phyloP scores from a whole-genome alignment of 2,329 filamentous ascomycete species.

The Aureobasidium sp. region DNA sequence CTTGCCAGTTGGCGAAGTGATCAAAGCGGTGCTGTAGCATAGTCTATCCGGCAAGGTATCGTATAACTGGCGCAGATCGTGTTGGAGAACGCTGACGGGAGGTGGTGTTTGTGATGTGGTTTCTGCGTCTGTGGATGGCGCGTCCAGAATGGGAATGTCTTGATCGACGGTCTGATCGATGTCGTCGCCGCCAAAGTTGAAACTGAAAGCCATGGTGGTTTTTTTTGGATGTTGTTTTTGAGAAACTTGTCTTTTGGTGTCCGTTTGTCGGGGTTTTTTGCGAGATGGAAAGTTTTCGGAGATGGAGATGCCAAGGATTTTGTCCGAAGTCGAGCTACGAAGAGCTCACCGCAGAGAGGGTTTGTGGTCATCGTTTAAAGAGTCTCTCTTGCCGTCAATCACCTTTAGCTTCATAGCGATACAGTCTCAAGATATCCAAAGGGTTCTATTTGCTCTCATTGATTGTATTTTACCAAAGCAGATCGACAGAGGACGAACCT shows the following conservation, averaged over 20 bases:
- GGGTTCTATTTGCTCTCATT: no score
- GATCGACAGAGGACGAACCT: not conserved
- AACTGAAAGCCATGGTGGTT: slow-evolving; percentile 41
- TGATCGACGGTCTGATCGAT: slow-evolving; percentile 41
- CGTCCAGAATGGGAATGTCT: slow-evolving; percentile 14
- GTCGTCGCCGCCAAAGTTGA: slow-evolving; percentile 54
- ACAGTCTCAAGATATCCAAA: no score
- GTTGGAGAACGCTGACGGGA: slow-evolving; percentile 24
- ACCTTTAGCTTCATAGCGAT: no score
- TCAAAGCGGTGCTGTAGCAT: slow-evolving; percentile 56
- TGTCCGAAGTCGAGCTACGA: no score
- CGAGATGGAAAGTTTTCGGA: not conserved
- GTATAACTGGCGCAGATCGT: slow-evolving; percentile 35
- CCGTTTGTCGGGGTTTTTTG: not conserved
- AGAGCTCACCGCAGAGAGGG: no score
- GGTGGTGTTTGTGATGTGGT: not conserved
- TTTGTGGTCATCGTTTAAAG: no score
- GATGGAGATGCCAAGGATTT: not conserved
- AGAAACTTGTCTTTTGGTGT: no score
- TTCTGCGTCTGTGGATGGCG: not conserved
- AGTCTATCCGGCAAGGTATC: slow-evolving; percentile 63
- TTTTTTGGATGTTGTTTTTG: not conserved
- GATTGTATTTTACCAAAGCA: not conserved
- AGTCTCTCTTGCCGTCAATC: no score
- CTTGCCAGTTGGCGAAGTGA: slow-evolving; percentile 53